Percentiles rank a stretch among this genome's conserved stretches.
Evolutionary conservation across 306 rosid species (phyloP).

Genomic region (Sophora flavescens): DNA sequence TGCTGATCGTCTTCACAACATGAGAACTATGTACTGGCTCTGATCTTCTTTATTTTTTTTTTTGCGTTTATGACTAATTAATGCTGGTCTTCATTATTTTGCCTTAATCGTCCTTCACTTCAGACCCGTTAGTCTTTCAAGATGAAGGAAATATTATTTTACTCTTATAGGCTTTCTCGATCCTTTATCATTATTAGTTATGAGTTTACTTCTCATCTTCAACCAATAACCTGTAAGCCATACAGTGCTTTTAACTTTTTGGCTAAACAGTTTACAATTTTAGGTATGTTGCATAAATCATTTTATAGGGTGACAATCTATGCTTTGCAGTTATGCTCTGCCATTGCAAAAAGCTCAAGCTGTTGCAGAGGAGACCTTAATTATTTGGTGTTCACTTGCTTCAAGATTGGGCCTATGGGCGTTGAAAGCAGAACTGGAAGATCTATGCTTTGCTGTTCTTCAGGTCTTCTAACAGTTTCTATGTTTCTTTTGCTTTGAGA

Average conservation of each 20-base stretch:
- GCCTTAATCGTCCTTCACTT: constrained; percentile 35
- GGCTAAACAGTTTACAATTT: constrained; percentile 32
- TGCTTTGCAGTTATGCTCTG: constrained; percentile 75
- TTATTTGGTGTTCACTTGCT: constrained; percentile 97
- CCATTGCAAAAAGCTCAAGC: constrained; percentile 91
- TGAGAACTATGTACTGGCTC: constrained; percentile 91
- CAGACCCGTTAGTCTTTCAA: constrained; percentile 1
- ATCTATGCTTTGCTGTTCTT: constrained; percentile 94
- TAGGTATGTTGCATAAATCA: constrained; percentile 32
- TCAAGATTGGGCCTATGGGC: constrained; percentile 98
- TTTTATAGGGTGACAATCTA: constrained; percentile 39
- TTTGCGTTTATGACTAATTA: constrained; percentile 19
- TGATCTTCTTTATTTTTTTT: constrained; percentile 37
- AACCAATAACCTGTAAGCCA: constrained; percentile 31
- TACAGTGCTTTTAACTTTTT: constrained; percentile 30
- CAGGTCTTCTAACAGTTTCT: constrained; percentile 63
- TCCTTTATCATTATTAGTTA: constrained; percentile 22
- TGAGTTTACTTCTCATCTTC: constrained; percentile 7
- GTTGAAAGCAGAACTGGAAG: constrained; percentile 94
- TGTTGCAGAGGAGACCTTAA: constrained; percentile 92
- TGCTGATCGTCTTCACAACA: constrained; percentile 99
- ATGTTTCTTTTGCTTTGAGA: constrained; percentile 42
- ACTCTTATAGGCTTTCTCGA: not conserved
- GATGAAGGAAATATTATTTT: constrained; percentile 29
- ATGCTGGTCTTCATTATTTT: constrained; percentile 36